phyloP scores from a whole-genome alignment of 176 grass and related monocot species.

The Avena eriantha region DNA sequence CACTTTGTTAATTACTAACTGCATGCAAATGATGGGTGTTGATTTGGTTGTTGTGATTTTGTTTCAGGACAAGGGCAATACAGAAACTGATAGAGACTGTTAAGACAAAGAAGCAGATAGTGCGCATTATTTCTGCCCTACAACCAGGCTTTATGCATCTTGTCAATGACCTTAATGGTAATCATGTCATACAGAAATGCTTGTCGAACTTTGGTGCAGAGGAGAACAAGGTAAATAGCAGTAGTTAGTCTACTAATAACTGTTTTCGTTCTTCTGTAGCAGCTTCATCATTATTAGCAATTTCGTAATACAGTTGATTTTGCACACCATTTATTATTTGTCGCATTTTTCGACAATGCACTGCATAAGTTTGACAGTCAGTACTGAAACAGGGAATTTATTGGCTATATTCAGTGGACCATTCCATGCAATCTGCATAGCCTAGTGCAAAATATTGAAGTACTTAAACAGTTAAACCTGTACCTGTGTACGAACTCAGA shows the following conservation, averaged over 20 bases:
- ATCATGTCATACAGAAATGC: conserved; percentile 88
- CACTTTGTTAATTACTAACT: background rate
- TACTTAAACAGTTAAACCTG: background rate
- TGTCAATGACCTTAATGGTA: conserved; percentile 89
- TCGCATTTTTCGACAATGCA: background rate
- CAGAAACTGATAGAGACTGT: conserved; percentile 92
- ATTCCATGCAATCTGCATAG: conserved; percentile 17
- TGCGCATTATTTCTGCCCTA: conserved; percentile 62
- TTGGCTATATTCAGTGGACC: background rate
- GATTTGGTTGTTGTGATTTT: conserved; percentile 54
- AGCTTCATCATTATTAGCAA: background rate
- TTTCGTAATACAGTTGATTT: background rate
- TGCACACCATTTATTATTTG: background rate
- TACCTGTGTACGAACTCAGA: background rate
- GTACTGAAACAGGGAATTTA: conserved; percentile 27
- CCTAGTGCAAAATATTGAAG: background rate
- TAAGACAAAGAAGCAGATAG: conserved; percentile 54
- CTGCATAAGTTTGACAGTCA: background rate
- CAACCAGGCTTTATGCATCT: conserved; percentile 64
- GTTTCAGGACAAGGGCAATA: conserved; percentile 87
- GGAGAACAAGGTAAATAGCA: conserved; percentile 77
- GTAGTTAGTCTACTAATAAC: background rate
- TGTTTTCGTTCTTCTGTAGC: background rate
- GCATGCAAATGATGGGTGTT: conserved; percentile 25
- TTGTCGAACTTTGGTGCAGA: conserved; percentile 66